These are phyloP conservation scores for Globisporangium abappressorium DNA, from an alignment of 352 stramenopile genomes.

Conservation along the genomic window DNA sequence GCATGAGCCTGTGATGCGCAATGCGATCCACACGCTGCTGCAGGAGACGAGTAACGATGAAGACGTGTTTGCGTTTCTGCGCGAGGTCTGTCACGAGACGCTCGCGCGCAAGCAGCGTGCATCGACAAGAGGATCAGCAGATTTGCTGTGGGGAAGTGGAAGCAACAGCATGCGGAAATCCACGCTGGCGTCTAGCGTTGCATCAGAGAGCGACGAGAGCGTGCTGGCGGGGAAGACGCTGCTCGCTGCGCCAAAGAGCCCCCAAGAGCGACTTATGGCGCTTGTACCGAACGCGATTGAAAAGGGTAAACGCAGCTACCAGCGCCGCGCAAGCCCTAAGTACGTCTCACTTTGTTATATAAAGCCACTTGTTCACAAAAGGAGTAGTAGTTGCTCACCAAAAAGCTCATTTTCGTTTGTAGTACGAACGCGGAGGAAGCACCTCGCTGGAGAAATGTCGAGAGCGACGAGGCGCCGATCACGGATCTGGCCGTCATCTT, in stretches of 20 bases:
- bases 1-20: conserved; percentile 39
- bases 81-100: conserved; percentile 65
- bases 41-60: conserved; percentile 47
- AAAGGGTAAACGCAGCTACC: conserved; percentile 42
- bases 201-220: conserved; percentile 2
- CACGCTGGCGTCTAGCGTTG: conserved; percentile 8
- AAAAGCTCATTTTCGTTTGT: not conserved
- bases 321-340: conserved; percentile 32
- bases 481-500: conserved; percentile 79
- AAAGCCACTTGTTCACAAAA: not conserved
- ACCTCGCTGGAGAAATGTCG: conserved; percentile 47
- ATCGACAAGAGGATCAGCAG: not conserved
- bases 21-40: conserved; percentile 44
- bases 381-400: not conserved
- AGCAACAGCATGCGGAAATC: not conserved
- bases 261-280: conserved; percentile 46
- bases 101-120: conserved; percentile 18
- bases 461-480: conserved; percentile 50
- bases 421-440: conserved; percentile 7
- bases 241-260: conserved; percentile 42
- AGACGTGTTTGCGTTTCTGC: conserved; percentile 45
- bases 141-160: not conserved
- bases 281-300: conserved; percentile 44
- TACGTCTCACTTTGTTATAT: not conserved
- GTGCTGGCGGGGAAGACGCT: conserved; percentile 10